Percentiles rank a stretch among this genome's conserved stretches.
These are phyloP conservation scores for Volvox reticuliferus DNA, from an alignment of 139 green algal genomes.

Conservation along the genomic window DNA sequence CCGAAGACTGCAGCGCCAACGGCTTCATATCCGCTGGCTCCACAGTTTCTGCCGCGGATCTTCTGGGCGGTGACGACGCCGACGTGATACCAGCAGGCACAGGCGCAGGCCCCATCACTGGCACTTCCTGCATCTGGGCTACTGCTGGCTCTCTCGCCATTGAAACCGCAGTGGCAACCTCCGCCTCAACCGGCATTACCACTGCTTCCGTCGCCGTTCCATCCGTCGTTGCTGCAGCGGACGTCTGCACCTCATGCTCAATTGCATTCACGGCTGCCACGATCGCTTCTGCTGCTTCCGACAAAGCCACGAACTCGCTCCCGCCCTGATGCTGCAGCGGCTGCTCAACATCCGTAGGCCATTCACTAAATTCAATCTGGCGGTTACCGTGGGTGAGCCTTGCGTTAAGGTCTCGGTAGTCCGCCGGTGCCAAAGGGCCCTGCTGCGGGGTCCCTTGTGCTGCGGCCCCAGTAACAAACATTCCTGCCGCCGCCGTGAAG, in stretches of 20 bases:
- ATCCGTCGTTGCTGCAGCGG: not conserved
- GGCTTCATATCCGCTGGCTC: not conserved
- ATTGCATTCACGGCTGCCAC: not conserved
- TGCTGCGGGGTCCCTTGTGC: not conserved
- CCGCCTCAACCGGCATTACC: not conserved
- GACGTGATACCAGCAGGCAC: too few relatives aligned
- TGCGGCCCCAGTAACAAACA: not conserved
- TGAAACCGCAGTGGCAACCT: not conserved
- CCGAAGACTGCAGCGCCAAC: not conserved
- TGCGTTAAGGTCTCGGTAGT: not conserved
- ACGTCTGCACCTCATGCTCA: not conserved
- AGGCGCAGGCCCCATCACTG: not conserved
- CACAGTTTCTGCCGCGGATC: not conserved
- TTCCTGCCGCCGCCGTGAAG: too few relatives aligned
- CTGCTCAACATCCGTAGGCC: not conserved
- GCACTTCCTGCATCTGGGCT: not conserved
- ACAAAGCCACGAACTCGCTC: not conserved
- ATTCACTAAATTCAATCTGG: not conserved
- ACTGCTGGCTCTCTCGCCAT: not conserved
- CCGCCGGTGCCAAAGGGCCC: not conserved
- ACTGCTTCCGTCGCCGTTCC: not conserved
- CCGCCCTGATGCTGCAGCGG: too few relatives aligned
- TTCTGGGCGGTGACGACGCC: too few relatives aligned
- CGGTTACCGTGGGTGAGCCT: not conserved
- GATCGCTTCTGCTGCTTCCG: not conserved